phyloP scores from a whole-genome alignment of 1,284 basidiomycete species.

The Bondarzewia mesenterica region DNA sequence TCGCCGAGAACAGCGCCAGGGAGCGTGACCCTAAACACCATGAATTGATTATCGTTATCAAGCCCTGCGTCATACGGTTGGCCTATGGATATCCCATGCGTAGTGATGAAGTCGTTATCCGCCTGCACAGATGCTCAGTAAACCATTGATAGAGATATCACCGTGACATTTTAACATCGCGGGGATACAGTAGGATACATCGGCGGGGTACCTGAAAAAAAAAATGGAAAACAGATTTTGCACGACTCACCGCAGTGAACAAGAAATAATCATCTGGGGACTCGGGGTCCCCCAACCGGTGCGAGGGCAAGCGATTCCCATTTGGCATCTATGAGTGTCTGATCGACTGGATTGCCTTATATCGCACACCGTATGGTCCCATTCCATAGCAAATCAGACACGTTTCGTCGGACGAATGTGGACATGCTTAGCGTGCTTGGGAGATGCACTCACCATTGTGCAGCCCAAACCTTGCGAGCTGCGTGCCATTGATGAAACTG shows the following conservation, averaged over 20 bases:
- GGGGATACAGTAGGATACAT: not conserved
- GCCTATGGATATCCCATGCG: conserved; percentile 46
- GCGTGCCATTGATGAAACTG: conserved; percentile 38
- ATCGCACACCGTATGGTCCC: no score
- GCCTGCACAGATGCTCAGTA: conserved; percentile 22
- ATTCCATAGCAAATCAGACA: not conserved
- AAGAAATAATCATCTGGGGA: conserved; percentile 62
- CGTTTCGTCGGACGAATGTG: not conserved
- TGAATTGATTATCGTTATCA: conserved; percentile 56
- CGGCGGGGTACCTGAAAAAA: not conserved
- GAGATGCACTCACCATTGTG: conserved; percentile 35
- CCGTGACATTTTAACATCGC: not conserved
- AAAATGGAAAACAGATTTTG: no score
- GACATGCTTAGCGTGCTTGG: not conserved
- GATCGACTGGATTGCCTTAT: conserved; percentile 31
- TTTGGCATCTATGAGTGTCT: conserved; percentile 55
- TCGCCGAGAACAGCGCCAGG: conserved; percentile 22
- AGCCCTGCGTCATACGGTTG: conserved; percentile 44
- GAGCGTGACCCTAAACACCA: conserved; percentile 60
- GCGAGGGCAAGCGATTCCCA: conserved; percentile 63
- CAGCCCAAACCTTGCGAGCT: conserved; percentile 54
- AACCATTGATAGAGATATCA: not conserved
- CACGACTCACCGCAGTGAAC: conserved; percentile 45
- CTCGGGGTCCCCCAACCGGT: conserved; percentile 37
- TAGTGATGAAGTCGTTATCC: conserved; percentile 63